Base-by-base conservation (phyloP, 306 rosid species). In the Dalbergia cochinchinensis region DNA sequence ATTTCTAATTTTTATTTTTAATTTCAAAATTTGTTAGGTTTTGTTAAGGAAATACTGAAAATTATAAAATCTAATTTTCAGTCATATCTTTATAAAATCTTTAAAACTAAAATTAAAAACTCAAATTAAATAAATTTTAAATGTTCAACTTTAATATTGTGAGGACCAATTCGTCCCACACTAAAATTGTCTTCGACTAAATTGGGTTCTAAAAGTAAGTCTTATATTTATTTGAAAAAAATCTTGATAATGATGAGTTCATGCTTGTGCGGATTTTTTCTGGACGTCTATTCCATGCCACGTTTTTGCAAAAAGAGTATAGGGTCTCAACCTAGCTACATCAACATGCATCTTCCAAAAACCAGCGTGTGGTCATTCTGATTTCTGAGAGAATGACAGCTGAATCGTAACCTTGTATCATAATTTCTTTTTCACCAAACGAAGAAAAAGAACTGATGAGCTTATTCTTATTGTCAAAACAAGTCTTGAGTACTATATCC, bases 381-480 rank as follows among this genome's bases (percentile, higher is more conserved):
- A 54, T 48, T 48, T 48, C 54, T 50, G 57, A 13, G 48, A 65
- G 83, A 73, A 79, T 73, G 83, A 79, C 87, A 83, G 73, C 69
- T 83, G 84, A 83, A 83, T 80, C 57, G 19, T 71, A 66, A 83
- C 83, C 83, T 83, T 79, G 68, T 79, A 78, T 78, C 79, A 71
- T 75, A 11, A 47, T 77, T 35, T 77, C 73, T 53, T 77, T 78
- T 51, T 58, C 33, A 18, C 58, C 69, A 65, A 13, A 39, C 81
- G 15, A 54, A 35, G n/a, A 77, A 68, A 59, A 11, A 58, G 5
- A 51, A 70, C 82, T 44, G 7, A 45, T 68, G 47, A 69, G 64
- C 81, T 45, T 65, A 16, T n/a, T 51, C 47, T 39, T 78, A 58
- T 15, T 14, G 80, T 78, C 77, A 83, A 72, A 71, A 18, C 48